These are phyloP conservation scores for Nothophaeocryptopus gaeumannii DNA, from an alignment of 2,329 filamentous ascomycete species.

Conservation along the genomic window DNA sequence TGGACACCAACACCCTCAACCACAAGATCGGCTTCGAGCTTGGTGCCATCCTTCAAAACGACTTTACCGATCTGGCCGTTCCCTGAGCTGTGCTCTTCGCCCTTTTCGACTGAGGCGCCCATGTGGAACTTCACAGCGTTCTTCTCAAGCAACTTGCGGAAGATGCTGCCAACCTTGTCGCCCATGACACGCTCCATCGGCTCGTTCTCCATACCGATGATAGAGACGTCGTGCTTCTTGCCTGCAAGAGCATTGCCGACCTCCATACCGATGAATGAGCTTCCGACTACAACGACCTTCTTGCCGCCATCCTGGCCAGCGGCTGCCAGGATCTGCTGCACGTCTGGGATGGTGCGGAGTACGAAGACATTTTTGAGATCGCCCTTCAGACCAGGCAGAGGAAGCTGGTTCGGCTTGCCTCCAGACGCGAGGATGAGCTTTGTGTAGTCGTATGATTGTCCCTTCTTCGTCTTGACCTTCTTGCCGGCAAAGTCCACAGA, in stretches of 20 bases:
- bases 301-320: constrained; percentile 77
- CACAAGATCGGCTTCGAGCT: constrained; percentile 81
- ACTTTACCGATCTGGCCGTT: constrained; percentile 74
- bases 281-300: constrained; percentile 89
- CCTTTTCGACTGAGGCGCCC: constrained; percentile 77
- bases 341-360: constrained; percentile 73
- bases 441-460: constrained; percentile 70
- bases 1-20: constrained; percentile 86
- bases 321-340: constrained; percentile 71
- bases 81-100: constrained; percentile 66
- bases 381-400: constrained; percentile 77
- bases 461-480: constrained; percentile 70
- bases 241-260: constrained; percentile 75
- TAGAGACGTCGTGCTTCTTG: constrained; percentile 77
- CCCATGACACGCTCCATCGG: constrained; percentile 88
- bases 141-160: constrained; percentile 75
- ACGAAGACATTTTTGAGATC: constrained; percentile 83
- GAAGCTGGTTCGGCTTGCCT: constrained; percentile 70
- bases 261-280: constrained; percentile 97
- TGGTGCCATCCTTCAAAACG: constrained; percentile 79
- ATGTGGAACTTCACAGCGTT: constrained; percentile 88
- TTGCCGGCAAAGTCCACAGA: constrained; percentile 73
- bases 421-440: constrained; percentile 91
- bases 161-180: constrained; percentile 72
- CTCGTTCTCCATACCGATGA: constrained; percentile 82